These are phyloP conservation scores for Tolypocladium inflatum DNA, from an alignment of 2,329 filamentous ascomycete species.

Conservation along the genomic window DNA sequence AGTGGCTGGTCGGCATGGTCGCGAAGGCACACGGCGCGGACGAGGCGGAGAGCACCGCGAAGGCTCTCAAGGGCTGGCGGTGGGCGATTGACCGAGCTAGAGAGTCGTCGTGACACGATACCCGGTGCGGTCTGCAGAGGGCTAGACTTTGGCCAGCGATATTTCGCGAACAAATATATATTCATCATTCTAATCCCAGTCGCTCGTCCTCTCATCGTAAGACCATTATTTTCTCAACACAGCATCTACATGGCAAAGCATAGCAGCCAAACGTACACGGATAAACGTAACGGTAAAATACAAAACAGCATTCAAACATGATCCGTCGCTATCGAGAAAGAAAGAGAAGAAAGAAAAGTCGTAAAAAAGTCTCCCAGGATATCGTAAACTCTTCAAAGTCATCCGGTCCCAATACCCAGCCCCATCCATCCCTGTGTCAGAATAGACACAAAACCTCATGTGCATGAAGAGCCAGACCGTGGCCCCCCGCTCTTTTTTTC, in stretches of 20 bases:
- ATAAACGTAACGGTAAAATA: neutral
- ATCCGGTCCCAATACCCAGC: neutral
- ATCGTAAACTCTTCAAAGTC: neutral
- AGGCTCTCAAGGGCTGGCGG: constrained; percentile 15
- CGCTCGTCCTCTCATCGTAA: neutral
- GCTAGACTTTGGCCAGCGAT: neutral
- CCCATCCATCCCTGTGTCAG: neutral
- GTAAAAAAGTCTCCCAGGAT: neutral
- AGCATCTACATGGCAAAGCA: neutral
- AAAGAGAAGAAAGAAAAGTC: neutral
- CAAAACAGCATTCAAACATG: neutral
- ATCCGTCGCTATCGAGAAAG: neutral
- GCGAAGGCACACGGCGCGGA: constrained; percentile 9
- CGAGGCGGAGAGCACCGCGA: constrained; percentile 8
- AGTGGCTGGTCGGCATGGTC: constrained; percentile 19
- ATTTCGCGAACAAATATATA: neutral
- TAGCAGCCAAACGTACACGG: neutral
- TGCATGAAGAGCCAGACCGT: neutral
- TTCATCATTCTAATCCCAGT: neutral
- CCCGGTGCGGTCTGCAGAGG: neutral
- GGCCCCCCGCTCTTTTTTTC: no score
- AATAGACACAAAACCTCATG: neutral
- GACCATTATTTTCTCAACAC: neutral
- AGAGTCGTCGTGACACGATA: neutral
- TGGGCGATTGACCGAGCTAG: constrained; percentile 4